These are phyloP conservation scores for Starmerella potacharoeniae DNA, from an alignment of 805 yeast genomes.

Conservation along the genomic window DNA sequence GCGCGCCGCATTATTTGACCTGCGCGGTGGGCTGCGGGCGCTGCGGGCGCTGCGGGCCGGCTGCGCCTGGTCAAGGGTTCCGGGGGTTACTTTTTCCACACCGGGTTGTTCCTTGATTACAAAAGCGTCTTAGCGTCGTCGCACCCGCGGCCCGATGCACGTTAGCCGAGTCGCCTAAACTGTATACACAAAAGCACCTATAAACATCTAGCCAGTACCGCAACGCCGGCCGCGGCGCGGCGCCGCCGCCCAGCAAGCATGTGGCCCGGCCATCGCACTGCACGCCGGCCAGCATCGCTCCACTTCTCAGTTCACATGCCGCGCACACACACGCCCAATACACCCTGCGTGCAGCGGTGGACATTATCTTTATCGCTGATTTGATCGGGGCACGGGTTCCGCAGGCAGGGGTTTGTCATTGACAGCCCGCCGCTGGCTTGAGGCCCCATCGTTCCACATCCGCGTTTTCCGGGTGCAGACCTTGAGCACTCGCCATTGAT, in stretches of 20 bases:
- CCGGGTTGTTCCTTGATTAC: background rate
- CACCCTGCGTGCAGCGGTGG: background rate
- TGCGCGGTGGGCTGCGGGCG: too few relatives aligned
- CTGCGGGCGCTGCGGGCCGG: too few relatives aligned
- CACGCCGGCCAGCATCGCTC: too few relatives aligned
- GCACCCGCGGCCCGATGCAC: background rate
- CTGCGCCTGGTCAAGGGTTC: too few relatives aligned
- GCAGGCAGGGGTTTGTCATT: slow-evolving; percentile 3
- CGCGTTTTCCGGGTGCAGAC: background rate
- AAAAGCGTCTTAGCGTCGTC: background rate
- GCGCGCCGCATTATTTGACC: too few relatives aligned
- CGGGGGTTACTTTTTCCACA: too few relatives aligned
- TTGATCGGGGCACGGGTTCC: background rate
- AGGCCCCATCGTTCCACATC: background rate
- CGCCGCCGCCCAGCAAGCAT: too few relatives aligned
- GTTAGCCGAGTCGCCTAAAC: background rate
- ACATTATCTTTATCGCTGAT: background rate
- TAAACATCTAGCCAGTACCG: too few relatives aligned
- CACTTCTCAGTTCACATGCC: background rate
- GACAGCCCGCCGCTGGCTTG: background rate
- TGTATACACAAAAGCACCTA: background rate
- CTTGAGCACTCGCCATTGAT: background rate
- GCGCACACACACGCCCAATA: background rate
- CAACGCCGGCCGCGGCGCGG: too few relatives aligned
- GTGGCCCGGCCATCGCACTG: too few relatives aligned